Evolutionary conservation across 768 basidiomycete genomes (phyloP), one percentile per base, ranked within the genome.

Genomic region (Rhizopogon rudus): DNA sequence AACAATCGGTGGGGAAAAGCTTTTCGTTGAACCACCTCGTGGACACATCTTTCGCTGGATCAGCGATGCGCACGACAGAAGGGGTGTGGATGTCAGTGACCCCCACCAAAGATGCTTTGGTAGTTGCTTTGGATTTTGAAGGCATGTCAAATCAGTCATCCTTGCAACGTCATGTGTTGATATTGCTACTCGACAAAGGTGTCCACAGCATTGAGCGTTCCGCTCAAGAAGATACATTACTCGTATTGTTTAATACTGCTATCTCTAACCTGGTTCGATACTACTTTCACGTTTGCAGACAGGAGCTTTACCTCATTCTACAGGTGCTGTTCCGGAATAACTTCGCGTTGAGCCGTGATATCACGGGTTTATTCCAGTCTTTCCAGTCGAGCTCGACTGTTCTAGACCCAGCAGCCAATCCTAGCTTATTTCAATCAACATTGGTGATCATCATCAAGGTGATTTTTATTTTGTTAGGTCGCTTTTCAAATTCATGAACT

Each of bases 31-130:
- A 85, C 51, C 84, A 86, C 57, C 70, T 86, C 5, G 76, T 74
- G 1, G 84, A 86, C 59, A 82, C 83, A 0, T 85, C 84, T 0
- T 86, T 86, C 59, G 82, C 82, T 7, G 84, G 84, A 1, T 81
- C 77, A 8, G 84, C 83, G 0, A 83, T 85, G 81, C 70, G 81
- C n/a, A 84, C 82, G 8, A 85, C 81, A 62, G 81, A 83, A 68
- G 83, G 83, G 5, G 81, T 84, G 2, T 85, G 83, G 84, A 79
- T 85, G 77, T 84, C 83, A 0, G 80, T 81, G 7, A 83, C 83
- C 1, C 84, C 84, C 0, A 84, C 83, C 0, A 69, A 77, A 45
- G 77, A 82, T 22, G 66, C 66, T 0, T 61, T 86, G 9, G 69
- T 86, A 9, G 82, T 86, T 1, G 78, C 83, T 4, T 73, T 86